Conservation (phyloP, 208 protist species). For the Novymonas esmeraldas region DNA sequence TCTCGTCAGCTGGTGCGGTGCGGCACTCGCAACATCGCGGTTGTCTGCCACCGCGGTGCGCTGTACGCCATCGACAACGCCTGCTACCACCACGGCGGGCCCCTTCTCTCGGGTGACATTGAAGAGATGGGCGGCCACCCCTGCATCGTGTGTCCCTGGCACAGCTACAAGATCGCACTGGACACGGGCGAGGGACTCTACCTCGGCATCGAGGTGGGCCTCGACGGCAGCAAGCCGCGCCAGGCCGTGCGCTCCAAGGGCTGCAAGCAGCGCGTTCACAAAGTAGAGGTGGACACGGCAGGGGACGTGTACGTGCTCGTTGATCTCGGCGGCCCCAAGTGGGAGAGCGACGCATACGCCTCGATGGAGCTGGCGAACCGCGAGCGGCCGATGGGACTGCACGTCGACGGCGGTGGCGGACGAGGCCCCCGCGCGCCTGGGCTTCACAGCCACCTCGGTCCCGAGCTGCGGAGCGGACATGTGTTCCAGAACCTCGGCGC, state of each 20-base stretch:
- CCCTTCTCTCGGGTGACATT: slow-evolving; percentile 89
- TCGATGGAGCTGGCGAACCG: slow-evolving; percentile 75
- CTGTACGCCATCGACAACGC: slow-evolving; percentile 93
- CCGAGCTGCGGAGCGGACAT: slow-evolving; percentile 55
- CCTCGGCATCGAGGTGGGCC: slow-evolving; percentile 57
- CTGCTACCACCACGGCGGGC: slow-evolving; percentile 92
- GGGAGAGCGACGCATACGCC: slow-evolving; percentile 83
- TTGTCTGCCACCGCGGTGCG: slow-evolving; percentile 57
- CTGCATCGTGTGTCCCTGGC: slow-evolving; percentile 92
- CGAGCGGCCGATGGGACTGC: slow-evolving; percentile 42
- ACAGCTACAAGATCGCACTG: slow-evolving; percentile 89
- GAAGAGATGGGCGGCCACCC: slow-evolving; percentile 89
- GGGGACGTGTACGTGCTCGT: slow-evolving; percentile 74
- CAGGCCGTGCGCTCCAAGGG: slow-evolving; percentile 78
- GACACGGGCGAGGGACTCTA: slow-evolving; percentile 91
- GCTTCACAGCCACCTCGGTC: slow-evolving; percentile 47
- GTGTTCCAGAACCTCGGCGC: slow-evolving; percentile 42
- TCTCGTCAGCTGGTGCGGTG: slow-evolving; percentile 76
- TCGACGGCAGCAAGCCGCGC: slow-evolving; percentile 34
- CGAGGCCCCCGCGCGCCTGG: slow-evolving; percentile 12
- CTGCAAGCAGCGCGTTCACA: slow-evolving; percentile 84
- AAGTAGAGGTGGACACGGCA: slow-evolving; percentile 55
- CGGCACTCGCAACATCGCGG: slow-evolving; percentile 82
- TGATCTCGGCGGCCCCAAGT: slow-evolving; percentile 42
- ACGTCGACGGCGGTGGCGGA: slow-evolving; percentile 31